These are phyloP conservation scores for Lachnellula suecica DNA, from an alignment of 2,329 filamentous ascomycete genomes.

Conservation along the genomic window DNA sequence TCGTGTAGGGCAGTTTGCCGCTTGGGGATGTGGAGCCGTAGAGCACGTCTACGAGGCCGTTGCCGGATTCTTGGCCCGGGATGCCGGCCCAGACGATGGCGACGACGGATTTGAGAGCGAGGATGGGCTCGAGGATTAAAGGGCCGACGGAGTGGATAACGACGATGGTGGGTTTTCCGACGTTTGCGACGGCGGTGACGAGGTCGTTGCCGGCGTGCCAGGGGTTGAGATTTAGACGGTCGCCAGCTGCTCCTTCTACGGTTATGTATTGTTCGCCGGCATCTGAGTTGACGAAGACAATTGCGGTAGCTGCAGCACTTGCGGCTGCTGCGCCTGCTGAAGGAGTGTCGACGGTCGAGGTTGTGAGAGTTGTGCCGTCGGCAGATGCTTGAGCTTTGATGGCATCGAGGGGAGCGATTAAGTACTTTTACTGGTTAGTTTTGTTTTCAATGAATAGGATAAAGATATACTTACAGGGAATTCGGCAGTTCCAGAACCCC, in stretches of 20 bases:
- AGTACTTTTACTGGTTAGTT: slow-evolving; percentile 40
- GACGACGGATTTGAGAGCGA: slow-evolving; percentile 61
- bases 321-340: slow-evolving; percentile 24
- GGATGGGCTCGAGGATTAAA: slow-evolving; percentile 56
- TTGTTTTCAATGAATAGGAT: background rate
- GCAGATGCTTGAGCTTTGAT: slow-evolving; percentile 56
- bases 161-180: slow-evolving; percentile 62
- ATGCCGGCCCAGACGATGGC: slow-evolving; percentile 60
- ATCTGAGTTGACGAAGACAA: slow-evolving; percentile 67
- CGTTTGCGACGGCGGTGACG: slow-evolving; percentile 54
- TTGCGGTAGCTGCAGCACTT: slow-evolving; percentile 57
- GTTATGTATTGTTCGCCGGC: slow-evolving; percentile 66
- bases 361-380: slow-evolving; percentile 51
- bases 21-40: slow-evolving; percentile 58
- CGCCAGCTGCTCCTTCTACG: slow-evolving; percentile 43
- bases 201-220: slow-evolving; percentile 50
- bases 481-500: slow-evolving; percentile 57
- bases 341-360: slow-evolving; percentile 52
- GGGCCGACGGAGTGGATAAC: slow-evolving; percentile 63
- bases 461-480: slow-evolving; percentile 44
- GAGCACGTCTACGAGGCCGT: slow-evolving; percentile 59
- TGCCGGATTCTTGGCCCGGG: slow-evolving; percentile 61
- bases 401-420: slow-evolving; percentile 64
- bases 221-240: slow-evolving; percentile 64
- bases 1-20: slow-evolving; percentile 52